Percentiles rank a stretch among this genome's conserved stretches.
Conservation (phyloP, 2,329 filamentous ascomycete genomes). For the Colletotrichum viniferum region DNA sequence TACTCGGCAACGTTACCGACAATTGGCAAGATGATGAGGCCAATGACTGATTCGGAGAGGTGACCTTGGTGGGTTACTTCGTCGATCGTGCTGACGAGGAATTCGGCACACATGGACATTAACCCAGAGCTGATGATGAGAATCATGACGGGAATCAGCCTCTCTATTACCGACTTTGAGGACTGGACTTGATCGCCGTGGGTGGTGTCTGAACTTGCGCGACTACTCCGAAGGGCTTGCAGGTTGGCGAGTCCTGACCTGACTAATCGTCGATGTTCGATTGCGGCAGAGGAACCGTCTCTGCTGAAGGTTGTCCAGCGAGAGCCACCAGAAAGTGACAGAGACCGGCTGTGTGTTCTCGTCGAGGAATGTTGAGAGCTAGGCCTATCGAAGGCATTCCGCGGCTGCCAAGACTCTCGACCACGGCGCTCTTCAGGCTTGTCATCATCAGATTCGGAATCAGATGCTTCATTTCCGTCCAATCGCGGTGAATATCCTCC, state of each 20-base stretch:
- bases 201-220: not conserved
- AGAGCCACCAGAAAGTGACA: conserved; percentile 29
- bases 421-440: not conserved
- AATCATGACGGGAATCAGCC: conserved; percentile 49
- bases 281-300: conserved; percentile 22
- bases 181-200: rapidly evolving
- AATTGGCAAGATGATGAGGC: conserved; percentile 65
- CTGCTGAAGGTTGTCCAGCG: conserved; percentile 23
- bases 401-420: not conserved
- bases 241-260: conserved; percentile 24
- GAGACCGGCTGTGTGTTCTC: conserved; percentile 26
- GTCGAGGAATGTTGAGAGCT: conserved; percentile 25
- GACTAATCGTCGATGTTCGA: conserved; percentile 13
- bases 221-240: conserved; percentile 19
- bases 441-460: not conserved
- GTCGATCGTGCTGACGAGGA: conserved; percentile 64
- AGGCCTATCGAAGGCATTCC: not conserved
- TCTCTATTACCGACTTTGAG: not conserved
- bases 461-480: not conserved
- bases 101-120: conserved; percentile 65
- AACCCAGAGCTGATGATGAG: conserved; percentile 58
- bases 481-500: not conserved
- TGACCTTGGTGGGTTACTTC: conserved; percentile 53
- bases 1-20: conserved; percentile 69
- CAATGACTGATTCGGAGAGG: conserved; percentile 63